These are phyloP conservation scores for Ceriops tagal DNA, from an alignment of 345 rosid species.

Conservation along the genomic window DNA sequence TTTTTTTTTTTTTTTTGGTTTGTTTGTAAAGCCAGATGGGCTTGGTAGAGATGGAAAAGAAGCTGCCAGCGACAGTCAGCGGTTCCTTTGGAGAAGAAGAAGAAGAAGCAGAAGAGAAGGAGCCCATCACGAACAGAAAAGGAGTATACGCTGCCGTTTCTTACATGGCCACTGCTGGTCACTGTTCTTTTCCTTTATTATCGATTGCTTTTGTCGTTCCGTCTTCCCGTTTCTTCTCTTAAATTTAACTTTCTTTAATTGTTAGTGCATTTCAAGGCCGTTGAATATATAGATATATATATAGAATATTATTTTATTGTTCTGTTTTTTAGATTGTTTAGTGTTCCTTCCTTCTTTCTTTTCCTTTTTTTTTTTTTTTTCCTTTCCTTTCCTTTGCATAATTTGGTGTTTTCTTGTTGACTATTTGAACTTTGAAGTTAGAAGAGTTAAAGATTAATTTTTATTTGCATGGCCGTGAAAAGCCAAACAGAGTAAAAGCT, in stretches of 20 bases:
- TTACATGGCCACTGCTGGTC: slow-evolving; percentile 56
- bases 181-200: not conserved
- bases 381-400: not conserved
- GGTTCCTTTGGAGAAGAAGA: not conserved
- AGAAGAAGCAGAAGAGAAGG: not conserved
- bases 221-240: not conserved
- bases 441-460: not conserved
- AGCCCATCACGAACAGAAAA: slow-evolving; percentile 28
- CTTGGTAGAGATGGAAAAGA: not conserved
- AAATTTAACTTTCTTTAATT: no score
- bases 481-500: not conserved
- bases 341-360: not conserved
- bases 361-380: not conserved
- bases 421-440: not conserved
- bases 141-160: slow-evolving; percentile 57
- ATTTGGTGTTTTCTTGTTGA: not conserved
- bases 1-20: no score
- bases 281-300: no score
- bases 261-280: no score
- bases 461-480: not conserved
- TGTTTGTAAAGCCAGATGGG: slow-evolving; percentile 3
- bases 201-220: not conserved
- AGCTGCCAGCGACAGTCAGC: not conserved
- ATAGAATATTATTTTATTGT: not conserved
- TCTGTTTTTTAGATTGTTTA: not conserved